A percentile compares a stretch with the other conserved stretches of the same genome.
Evolutionary conservation across 2,329 filamentous ascomycete species (phyloP).

Genomic region (Ustulina deusta): DNA sequence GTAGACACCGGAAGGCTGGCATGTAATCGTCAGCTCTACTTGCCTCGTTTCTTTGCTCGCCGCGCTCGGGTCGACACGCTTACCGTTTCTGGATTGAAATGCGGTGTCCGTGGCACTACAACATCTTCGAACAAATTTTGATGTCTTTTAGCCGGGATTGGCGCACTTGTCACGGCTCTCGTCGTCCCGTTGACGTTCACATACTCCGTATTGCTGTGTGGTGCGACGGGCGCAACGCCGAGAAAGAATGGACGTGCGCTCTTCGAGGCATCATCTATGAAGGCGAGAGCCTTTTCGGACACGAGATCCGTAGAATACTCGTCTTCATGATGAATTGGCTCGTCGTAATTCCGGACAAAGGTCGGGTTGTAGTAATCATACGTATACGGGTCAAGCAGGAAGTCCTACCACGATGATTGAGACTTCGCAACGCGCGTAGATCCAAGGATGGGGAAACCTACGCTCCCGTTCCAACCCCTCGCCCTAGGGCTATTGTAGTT

Average conservation of each 20-base stretch:
- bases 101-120: slow-evolving; percentile 69
- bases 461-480: slow-evolving; percentile 62
- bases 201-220: slow-evolving; percentile 49
- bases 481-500: slow-evolving; percentile 71
- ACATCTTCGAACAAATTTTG: slow-evolving; percentile 68
- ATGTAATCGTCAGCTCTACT: slow-evolving; percentile 38
- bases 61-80: slow-evolving; percentile 42
- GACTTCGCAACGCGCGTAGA: background rate
- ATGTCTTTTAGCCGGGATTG: slow-evolving; percentile 69
- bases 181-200: slow-evolving; percentile 52
- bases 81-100: slow-evolving; percentile 72
- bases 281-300: slow-evolving; percentile 62
- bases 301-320: slow-evolving; percentile 68
- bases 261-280: slow-evolving; percentile 64
- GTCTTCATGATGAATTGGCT: slow-evolving; percentile 66
- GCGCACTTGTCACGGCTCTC: slow-evolving; percentile 52
- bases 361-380: slow-evolving; percentile 73
- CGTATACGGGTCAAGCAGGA: slow-evolving; percentile 70
- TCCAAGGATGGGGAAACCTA: slow-evolving; percentile 6
- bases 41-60: background rate
- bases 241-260: slow-evolving; percentile 68
- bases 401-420: slow-evolving; percentile 48
- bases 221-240: slow-evolving; percentile 69
- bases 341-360: slow-evolving; percentile 66
- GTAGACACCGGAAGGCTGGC: slow-evolving; percentile 51